A percentile compares a stretch with the other conserved stretches of the same genome.
These are phyloP conservation scores for Podaxis pistillaris DNA, from an alignment of 768 basidiomycete genomes.

Conservation along the genomic window DNA sequence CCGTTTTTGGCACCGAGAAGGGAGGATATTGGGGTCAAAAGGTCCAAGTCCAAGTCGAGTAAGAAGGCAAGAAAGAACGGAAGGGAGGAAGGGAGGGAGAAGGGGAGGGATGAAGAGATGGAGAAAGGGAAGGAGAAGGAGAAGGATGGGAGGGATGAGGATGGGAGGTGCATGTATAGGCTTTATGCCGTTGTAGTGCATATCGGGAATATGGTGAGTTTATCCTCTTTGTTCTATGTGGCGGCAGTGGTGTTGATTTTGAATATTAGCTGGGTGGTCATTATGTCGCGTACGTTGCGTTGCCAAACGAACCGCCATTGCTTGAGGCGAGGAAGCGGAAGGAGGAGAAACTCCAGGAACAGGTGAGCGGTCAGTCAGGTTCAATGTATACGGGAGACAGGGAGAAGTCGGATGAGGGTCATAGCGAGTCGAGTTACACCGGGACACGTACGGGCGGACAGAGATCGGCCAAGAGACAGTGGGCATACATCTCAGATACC, in stretches of 20 bases:
- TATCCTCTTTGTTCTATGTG: not conserved
- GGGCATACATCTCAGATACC: conserved; percentile 94
- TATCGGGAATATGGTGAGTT: conserved; percentile 80
- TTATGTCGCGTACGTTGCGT: conserved; percentile 82
- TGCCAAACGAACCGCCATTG: conserved; percentile 40
- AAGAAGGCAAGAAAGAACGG: conserved; percentile 12
- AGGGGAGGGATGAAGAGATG: conserved; percentile 6
- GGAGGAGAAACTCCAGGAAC: conserved; percentile 3
- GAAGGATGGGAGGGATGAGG: conserved; percentile 13
- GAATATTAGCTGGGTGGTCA: conserved; percentile 75
- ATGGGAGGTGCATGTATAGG: conserved; percentile 37
- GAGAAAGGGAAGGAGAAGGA: conserved; percentile 1
- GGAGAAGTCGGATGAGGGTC: too few relatives aligned
- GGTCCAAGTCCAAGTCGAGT: not conserved
- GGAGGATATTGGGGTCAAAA: conserved; percentile 53
- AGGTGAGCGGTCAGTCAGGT: not conserved
- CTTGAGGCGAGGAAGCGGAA: not conserved
- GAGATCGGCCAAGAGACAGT: conserved; percentile 48
- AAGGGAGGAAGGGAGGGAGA: not conserved
- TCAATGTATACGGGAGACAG: not conserved
- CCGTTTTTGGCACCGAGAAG: conserved; percentile 85
- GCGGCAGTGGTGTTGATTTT: conserved; percentile 15
- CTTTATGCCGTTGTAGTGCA: conserved; percentile 84
- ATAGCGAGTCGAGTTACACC: not conserved
- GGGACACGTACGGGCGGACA: conserved; percentile 12